A percentile compares a stretch with the other conserved stretches of the same genome.
These are phyloP conservation scores for Kodamaea laetipori DNA, from an alignment of 805 yeast genomes.

Conservation along the genomic window DNA sequence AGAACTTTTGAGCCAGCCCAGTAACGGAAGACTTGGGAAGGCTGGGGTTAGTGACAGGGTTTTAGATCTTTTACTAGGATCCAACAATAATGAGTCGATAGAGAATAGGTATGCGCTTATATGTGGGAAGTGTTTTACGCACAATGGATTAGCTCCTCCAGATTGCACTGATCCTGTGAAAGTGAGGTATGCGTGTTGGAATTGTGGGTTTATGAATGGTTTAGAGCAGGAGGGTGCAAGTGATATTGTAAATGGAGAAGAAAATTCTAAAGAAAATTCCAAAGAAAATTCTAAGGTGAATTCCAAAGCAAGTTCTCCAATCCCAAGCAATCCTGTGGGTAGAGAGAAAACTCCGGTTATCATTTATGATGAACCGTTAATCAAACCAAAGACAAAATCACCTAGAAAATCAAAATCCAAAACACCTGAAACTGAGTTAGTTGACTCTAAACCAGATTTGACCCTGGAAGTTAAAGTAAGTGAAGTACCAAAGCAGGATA, in stretches of 20 bases:
- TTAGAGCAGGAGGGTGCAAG: neutral
- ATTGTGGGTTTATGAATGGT: conserved; percentile 53
- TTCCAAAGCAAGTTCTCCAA: no score
- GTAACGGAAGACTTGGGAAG: neutral
- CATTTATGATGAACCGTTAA: no score
- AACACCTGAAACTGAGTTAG: no score
- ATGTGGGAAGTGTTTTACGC: conserved; percentile 63
- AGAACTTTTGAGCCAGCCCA: neutral
- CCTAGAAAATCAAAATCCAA: no score
- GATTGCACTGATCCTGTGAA: conserved; percentile 50
- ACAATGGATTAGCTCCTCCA: conserved; percentile 83
- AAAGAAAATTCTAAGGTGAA: no score
- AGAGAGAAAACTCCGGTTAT: no score
- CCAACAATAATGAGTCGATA: conserved; percentile 66
- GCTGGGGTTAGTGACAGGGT: conserved; percentile 35
- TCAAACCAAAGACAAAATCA: no score
- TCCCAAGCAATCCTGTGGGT: no score
- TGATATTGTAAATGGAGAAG: neutral
- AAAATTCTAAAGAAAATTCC: neutral
- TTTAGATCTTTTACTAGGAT: conserved; percentile 42
- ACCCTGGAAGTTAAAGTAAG: neutral
- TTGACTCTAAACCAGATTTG: no score
- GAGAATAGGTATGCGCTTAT: conserved; percentile 70
- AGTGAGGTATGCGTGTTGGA: conserved; percentile 64
- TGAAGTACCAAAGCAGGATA: no score